A percentile compares a stretch with the other conserved stretches of the same genome.
Evolutionary conservation across 495 filamentous ascomycete genomes (phyloP).

Genomic region (Podospora tetraspora): DNA sequence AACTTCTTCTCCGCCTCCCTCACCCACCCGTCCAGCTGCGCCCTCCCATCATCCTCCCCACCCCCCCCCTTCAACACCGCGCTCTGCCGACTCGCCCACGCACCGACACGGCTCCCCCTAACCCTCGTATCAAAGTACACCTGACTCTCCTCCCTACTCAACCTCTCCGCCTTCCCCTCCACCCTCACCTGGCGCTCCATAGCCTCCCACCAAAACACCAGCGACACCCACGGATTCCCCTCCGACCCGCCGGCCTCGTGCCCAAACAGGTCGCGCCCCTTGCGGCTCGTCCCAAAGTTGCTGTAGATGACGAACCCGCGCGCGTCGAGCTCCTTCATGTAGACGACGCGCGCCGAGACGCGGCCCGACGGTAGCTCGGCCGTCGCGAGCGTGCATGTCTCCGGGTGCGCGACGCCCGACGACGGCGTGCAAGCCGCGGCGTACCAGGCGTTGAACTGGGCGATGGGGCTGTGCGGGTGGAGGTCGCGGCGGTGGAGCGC

Average conservation of each 20-base stretch:
- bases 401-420: conserved; percentile 60
- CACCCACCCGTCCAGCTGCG: conserved; percentile 62
- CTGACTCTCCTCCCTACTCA: conserved; percentile 70
- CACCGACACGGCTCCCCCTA: conserved; percentile 76
- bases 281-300: conserved; percentile 78
- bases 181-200: conserved; percentile 82
- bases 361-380: conserved; percentile 79
- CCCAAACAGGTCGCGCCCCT: conserved; percentile 56
- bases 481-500: conserved; percentile 51
- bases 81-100: conserved; percentile 90
- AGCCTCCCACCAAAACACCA: conserved; percentile 73
- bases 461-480: conserved; percentile 52
- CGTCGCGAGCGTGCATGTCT: conserved; percentile 74
- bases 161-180: conserved; percentile 65
- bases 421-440: conserved; percentile 53
- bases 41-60: conserved; percentile 53
- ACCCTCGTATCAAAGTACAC: conserved; percentile 80
- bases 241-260: conserved; percentile 16
- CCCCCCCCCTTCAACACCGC: conserved; percentile 53
- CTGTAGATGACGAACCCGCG: conserved; percentile 86
- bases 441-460: conserved; percentile 89
- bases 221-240: conserved; percentile 59
- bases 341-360: conserved; percentile 79
- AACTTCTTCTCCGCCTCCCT: conserved; percentile 67
- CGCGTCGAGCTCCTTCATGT: conserved; percentile 79